These are phyloP conservation scores for Kitagawia praeruptora DNA, from an alignment of 129 eudicot genomes.

Conservation along the genomic window DNA sequence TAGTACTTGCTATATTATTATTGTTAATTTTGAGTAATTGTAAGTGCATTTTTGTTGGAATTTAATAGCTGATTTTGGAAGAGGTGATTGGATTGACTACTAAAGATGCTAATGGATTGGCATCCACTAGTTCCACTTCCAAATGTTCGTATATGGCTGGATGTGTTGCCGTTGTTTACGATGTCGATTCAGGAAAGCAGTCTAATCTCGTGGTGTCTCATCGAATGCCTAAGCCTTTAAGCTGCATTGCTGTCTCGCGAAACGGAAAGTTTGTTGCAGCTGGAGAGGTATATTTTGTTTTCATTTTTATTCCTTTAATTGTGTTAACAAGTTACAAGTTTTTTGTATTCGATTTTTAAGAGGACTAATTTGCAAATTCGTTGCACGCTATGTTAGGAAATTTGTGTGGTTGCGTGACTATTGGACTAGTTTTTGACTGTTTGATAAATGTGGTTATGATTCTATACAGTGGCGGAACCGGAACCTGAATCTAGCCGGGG, in stretches of 20 bases:
- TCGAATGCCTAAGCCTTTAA: conserved; percentile 49
- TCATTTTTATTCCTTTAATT: too few relatives aligned
- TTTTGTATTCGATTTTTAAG: too few relatives aligned
- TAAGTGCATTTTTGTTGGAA: neutral
- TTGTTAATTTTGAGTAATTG: neutral
- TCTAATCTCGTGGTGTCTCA: conserved; percentile 37
- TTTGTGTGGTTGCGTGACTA: too few relatives aligned
- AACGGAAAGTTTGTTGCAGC: conserved; percentile 58
- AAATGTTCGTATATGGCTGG: conserved; percentile 55
- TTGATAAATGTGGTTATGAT: too few relatives aligned
- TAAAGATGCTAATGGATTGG: conserved; percentile 49
- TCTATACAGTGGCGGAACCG: too few relatives aligned
- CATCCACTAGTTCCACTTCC: conserved; percentile 34
- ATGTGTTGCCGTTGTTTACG: conserved; percentile 57
- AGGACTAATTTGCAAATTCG: too few relatives aligned
- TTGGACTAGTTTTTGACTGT: too few relatives aligned
- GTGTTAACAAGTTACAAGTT: too few relatives aligned
- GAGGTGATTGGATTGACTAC: conserved; percentile 59
- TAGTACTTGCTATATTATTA: too few relatives aligned
- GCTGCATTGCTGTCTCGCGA: conserved; percentile 41
- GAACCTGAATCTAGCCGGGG: too few relatives aligned
- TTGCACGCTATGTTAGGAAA: too few relatives aligned
- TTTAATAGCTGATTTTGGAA: conserved; percentile 49
- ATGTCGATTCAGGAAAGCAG: conserved; percentile 39
- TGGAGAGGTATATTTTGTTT: conserved; percentile 48